Evolutionary conservation across 2,329 filamentous ascomycete species (phyloP).

Genomic region (Nigrospora osmanthi): DNA sequence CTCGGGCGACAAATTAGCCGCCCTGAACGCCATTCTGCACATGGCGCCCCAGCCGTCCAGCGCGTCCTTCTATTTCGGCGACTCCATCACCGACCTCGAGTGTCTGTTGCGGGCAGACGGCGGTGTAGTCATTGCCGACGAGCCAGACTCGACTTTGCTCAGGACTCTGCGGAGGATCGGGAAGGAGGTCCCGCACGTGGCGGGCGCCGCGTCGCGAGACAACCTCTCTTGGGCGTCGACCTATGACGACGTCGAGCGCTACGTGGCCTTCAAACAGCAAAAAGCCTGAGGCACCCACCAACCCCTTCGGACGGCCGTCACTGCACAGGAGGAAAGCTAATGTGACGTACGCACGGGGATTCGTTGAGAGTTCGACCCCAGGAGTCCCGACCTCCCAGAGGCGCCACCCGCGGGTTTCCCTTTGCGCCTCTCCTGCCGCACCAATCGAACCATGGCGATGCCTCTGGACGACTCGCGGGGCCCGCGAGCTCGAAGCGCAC

Average conservation of each 20-base stretch:
- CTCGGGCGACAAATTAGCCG: constrained; percentile 37
- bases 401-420: too few species aligned
- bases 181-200: constrained; percentile 18
- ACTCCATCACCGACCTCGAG: constrained; percentile 48
- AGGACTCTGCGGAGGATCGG: constrained; percentile 21
- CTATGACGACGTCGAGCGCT: constrained; percentile 15
- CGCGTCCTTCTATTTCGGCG: constrained; percentile 46
- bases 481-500: too few species aligned
- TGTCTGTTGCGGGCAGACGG: constrained; percentile 34
- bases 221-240: constrained; percentile 19
- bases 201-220: constrained; percentile 13
- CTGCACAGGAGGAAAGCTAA: too few species aligned
- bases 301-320: too few species aligned
- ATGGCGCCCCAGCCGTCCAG: constrained; percentile 7
- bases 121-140: constrained; percentile 39
- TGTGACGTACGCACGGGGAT: too few species aligned
- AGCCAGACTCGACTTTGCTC: constrained; percentile 19
- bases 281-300: too few species aligned
- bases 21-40: constrained; percentile 22
- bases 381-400: too few species aligned
- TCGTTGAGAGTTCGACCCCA: too few species aligned
- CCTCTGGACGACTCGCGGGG: too few species aligned
- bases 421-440: too few species aligned
- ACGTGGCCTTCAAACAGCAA: not conserved
- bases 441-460: too few species aligned